phyloP scores from a whole-genome alignment of 192 early-diverging fungal genomes.

The Linnemannia zychae region DNA sequence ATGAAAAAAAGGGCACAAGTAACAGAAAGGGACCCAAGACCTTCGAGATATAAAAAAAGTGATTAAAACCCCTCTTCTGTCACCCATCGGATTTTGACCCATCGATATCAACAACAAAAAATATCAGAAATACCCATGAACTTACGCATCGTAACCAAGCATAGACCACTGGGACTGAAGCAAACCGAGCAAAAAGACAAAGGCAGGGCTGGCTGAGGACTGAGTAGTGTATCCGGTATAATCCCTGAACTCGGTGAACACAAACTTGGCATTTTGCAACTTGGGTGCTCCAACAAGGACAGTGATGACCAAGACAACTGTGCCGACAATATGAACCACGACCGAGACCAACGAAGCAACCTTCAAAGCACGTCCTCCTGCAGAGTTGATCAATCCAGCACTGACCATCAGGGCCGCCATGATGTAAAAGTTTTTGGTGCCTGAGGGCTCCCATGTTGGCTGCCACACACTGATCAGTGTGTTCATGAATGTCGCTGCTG shows the following conservation, averaged over 20 bases:
- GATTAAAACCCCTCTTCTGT: background rate
- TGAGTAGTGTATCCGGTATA: slow-evolving; percentile 48
- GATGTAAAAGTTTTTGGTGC: slow-evolving; percentile 50
- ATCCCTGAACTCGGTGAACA: slow-evolving; percentile 56
- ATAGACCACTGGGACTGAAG: slow-evolving; percentile 58
- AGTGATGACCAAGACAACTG: slow-evolving; percentile 35
- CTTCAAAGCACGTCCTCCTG: slow-evolving; percentile 50
- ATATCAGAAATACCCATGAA: background rate
- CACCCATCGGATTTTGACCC: background rate
- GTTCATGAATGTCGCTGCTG: slow-evolving; percentile 49
- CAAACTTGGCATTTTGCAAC: slow-evolving; percentile 52
- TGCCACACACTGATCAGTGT: slow-evolving; percentile 39
- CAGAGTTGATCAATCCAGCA: slow-evolving; percentile 47
- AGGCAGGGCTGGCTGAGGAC: slow-evolving; percentile 29
- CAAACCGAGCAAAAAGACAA: slow-evolving; percentile 57
- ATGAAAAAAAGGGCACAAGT: background rate
- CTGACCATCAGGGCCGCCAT: slow-evolving; percentile 41
- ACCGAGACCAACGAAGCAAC: slow-evolving; percentile 48
- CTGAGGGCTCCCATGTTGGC: slow-evolving; percentile 11
- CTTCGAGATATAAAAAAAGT: background rate
- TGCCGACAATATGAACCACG: slow-evolving; percentile 47
- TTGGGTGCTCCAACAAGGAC: slow-evolving; percentile 47
- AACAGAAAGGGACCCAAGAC: background rate
- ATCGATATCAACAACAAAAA: background rate
- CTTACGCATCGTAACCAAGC: slow-evolving; percentile 57